Evolutionary conservation across 2,329 filamentous ascomycete species (phyloP), one percentile per base, ranked within the genome.

Genomic region (Ascochyta koolunga): DNA sequence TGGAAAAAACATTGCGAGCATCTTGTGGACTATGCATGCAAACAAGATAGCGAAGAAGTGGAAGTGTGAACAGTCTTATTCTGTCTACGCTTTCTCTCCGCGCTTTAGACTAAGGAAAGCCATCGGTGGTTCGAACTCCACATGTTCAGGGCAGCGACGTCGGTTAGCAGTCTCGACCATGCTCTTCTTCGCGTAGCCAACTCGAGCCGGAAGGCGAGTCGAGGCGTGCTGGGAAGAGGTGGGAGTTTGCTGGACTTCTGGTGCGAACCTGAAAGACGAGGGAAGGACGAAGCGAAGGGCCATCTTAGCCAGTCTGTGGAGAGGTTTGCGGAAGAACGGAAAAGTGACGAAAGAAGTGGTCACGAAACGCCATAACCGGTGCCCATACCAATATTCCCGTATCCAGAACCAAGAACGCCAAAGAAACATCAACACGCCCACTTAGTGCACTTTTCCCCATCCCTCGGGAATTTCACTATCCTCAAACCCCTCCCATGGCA

Each of bases 401-500:
- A 32, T 29, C 43, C 31, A 42, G 16, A 36, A 25, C 24, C n/a
- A 47, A 56, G 22, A 50, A 35, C 29, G 43, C 53, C 52, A 33
- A 21, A 18, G 9, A 25, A 25, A n/a, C 8, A 42, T 9, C 16
- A 27, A 27, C 6, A 2, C 2, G 1, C 2, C 29, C 19, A 21
- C 22, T 48, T 18, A 56, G 29, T 51, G 42, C 27, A 56, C 42
- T 3, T 21, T 38, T 3, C 53, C 53, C 48, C 47, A 56, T 6
- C 46, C 53, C 42, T 56, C 46, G 29, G 53, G 53, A 10, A 56
- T 47, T 25, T 51, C 42, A 19, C 53, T 52, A 11, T 72, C 71
- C 24, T 70, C 72, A 42, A 76, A 74, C 0, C 74, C 74, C 32
- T 76, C 72, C 73, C 73, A 76, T 0, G 74, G 74, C 57, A 76